Evolutionary conservation across 306 rosid species (phyloP), one percentile per base, ranked within the genome.

Genomic region (Begonia fuchsioides): DNA sequence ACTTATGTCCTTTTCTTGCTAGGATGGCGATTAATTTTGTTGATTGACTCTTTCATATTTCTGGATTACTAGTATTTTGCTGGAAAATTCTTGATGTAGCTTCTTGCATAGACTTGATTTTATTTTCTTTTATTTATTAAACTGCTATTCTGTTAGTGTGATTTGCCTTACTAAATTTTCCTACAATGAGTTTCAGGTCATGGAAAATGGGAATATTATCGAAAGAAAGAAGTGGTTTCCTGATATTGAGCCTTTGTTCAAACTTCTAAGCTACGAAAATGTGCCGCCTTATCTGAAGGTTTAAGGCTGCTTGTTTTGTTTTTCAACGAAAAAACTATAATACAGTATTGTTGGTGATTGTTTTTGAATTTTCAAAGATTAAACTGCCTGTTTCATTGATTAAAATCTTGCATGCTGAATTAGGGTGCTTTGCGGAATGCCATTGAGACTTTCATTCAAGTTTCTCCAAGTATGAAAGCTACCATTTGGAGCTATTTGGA

Each of bases 201-300:
- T 90, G 61, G 84, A 90, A 70, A 79, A 90, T 71, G 97, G 97
- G 53, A 81, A 77, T 62, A 80, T 82, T 18, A 39, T 66, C 59
- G 97, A 84, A 58, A 81, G 93, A 64, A 84, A 78, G 57, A 81
- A 82, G 49, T 90, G 97, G 97, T 90, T 90, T 66, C 79, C 93
- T 62, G 95, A 90, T 59, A 79, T 84, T 49, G 97, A 90, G 64
- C 93, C 97, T 40, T 68, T 90, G 60, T 90, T 90, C 81, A 90
- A 90, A 75, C 95, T 90, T 61, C 97, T 90, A 50, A 72, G 97
- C 57, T 90, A 84, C 48, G 97, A 90, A 71, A 90, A 79, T 62
- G 97, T 84, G 59, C 95, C 97, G 49, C 93, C 97, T 62, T 84
- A 81, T 72, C 80, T 90, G 64, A 90, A 90, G 93, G 97, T 84